Percentiles rank a stretch among this genome's conserved stretches.
Conservation (phyloP, 2,329 filamentous ascomycete species). For the Colletotrichum liriopes region DNA sequence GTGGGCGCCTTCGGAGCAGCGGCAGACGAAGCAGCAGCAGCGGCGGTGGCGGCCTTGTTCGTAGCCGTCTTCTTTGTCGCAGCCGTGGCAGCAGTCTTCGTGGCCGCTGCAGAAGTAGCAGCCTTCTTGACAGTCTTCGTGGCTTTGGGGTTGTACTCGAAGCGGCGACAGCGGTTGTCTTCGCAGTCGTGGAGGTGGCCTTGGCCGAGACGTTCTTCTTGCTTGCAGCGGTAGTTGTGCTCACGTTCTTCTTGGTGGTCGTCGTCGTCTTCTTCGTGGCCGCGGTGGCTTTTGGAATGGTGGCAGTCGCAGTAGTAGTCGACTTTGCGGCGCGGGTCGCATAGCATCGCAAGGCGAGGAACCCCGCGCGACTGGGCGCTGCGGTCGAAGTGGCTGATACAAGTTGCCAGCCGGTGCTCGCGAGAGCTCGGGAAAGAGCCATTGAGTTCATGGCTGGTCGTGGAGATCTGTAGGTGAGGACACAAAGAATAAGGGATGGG, state of each 20-base stretch:
- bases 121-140: conserved; percentile 30
- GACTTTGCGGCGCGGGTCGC: conserved; percentile 30
- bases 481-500: not conserved
- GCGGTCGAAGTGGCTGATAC: conserved; percentile 1
- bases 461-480: not conserved
- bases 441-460: conserved; percentile 25
- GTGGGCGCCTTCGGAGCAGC: not conserved
- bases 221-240: conserved; percentile 27
- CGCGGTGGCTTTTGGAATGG: conserved; percentile 7
- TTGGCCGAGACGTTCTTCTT: conserved; percentile 18
- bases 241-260: conserved; percentile 35
- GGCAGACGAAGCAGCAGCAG: not conserved
- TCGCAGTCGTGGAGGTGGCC: not conserved
- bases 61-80: conserved; percentile 18
- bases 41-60: conserved; percentile 7
- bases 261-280: conserved; percentile 19
- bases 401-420: conserved; percentile 24
- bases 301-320: conserved; percentile 13
- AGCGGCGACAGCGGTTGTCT: not conserved
- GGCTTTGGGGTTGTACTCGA: conserved; percentile 7
- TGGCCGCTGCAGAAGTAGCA: not conserved
- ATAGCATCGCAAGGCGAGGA: conserved; percentile 38
- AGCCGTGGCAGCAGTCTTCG: not conserved
- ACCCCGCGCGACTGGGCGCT: conserved; percentile 7
- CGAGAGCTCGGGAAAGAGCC: conserved; percentile 24